These are phyloP conservation scores for Xylariaceae sp. DNA, from an alignment of 2,329 filamentous ascomycete species.

Conservation along the genomic window DNA sequence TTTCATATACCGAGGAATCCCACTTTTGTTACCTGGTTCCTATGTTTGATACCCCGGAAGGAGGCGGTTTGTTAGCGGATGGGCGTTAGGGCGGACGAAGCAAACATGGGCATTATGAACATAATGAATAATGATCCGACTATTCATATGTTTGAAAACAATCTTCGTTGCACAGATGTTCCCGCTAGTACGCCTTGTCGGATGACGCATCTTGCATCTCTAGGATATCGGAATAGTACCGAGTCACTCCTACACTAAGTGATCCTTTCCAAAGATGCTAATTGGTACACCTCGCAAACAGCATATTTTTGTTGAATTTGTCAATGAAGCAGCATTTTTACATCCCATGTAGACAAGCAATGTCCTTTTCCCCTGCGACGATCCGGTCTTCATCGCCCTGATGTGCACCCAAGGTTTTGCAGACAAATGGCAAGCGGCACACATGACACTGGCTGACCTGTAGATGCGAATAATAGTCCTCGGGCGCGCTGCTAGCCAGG, in stretches of 20 bases:
- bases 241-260: neutral
- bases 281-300: no score
- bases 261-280: neutral
- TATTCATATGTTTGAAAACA: constrained; percentile 2
- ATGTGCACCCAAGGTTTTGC: no score
- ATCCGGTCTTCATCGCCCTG: neutral
- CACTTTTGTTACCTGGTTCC: constrained; percentile 1
- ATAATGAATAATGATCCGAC: constrained; percentile 4
- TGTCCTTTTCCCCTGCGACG: neutral
- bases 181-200: constrained; percentile 12
- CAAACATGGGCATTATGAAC: constrained; percentile 9
- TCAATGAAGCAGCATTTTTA: neutral
- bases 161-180: constrained; percentile 16
- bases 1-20: neutral
- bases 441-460: no score
- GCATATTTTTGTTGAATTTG: neutral
- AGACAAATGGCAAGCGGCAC: no score
- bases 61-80: constrained; percentile 12
- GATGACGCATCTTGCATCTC: constrained; percentile 8
- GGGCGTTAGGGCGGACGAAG: constrained; percentile 5
- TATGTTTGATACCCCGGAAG: constrained; percentile 17
- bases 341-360: neutral
- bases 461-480: no score
- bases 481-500: no score
- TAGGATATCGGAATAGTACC: neutral